Base-by-base conservation (phyloP, 495 filamentous ascomycete genomes). In the Polyplosphaeria fusca region DNA sequence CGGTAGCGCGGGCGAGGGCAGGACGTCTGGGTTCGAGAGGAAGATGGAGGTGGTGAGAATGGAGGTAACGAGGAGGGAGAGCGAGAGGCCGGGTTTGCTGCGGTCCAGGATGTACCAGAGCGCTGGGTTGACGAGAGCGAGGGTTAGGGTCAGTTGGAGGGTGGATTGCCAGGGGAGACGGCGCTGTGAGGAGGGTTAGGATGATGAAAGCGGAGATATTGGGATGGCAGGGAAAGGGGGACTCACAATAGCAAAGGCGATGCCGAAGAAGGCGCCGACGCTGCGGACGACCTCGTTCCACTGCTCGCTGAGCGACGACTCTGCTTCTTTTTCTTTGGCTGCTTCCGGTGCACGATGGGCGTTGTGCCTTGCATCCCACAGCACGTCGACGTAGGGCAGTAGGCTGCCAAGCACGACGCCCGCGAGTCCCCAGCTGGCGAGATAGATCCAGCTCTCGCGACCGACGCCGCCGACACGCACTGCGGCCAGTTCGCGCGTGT, bases 61-160 rank as follows among this genome's bases (percentile, higher is more conserved):
- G 47, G 92, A 46, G 1, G 87, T 86, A n/a, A 93, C 84, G 0
- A 81, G 66, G 3, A 81, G 73, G 0, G 87, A 86, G 39, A 96
- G 74, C 37, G 90, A 56, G 68, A 96, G 89, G 16, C 93, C 93
- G 13, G 88, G 79, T 63, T 82, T 84, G 22, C 89, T 90, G 39
- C 92, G 87, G 74, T 98, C 93, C 65, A 98, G 84, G 22, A 97
- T 76, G 68, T 94, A 97, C 93, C 93, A 98, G 22, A 98, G 76
- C 20, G 92, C 88, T 2, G 93, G 91, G 66, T 97, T 98, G 4
- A 85, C 89, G 48, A 97, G 84, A 2, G 91, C 88, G 7, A 98
- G 84, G 0, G 91, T 94, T 4, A 95, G 67, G 2, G 93, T 95
- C 43, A 91, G 85, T 71, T 98, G 93, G 5, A 94, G 83, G 3